Conservation (phyloP, 2,329 filamentous ascomycete species). For the Exophiala calicioides region DNA sequence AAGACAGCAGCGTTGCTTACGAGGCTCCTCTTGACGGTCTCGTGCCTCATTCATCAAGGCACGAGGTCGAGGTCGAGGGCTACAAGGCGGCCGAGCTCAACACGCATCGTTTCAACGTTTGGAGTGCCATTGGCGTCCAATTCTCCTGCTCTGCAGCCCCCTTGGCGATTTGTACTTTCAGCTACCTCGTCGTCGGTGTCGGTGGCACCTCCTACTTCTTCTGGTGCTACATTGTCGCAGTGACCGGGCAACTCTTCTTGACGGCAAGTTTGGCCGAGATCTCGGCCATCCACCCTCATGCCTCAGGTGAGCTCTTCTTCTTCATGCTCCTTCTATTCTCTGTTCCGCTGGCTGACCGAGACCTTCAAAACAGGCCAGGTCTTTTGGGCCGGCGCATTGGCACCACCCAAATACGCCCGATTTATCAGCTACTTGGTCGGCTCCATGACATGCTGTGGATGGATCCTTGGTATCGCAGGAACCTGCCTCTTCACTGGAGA, state of each 20-base stretch:
- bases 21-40: too few relatives aligned
- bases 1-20: too few relatives aligned
- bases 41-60: too few relatives aligned
- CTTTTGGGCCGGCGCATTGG: constrained; percentile 35
- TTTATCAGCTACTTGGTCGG: constrained; percentile 53
- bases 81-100: too few relatives aligned
- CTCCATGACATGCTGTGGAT: constrained; percentile 56
- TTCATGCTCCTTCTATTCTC: too few relatives aligned
- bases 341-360: background rate
- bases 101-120: too few relatives aligned
- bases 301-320: constrained; percentile 55
- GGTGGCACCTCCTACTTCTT: constrained; percentile 22
- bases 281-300: constrained; percentile 52
- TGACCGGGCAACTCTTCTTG: constrained; percentile 5
- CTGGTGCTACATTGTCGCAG: constrained; percentile 16
- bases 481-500: constrained; percentile 12
- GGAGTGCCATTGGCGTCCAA: constrained; percentile 5
- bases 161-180: constrained; percentile 13
- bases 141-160: constrained; percentile 14
- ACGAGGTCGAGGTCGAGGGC: too few relatives aligned
- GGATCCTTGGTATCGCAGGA: constrained; percentile 53
- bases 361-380: constrained; percentile 3
- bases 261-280: constrained; percentile 37
- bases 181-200: constrained; percentile 12
- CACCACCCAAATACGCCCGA: constrained; percentile 48